These are phyloP conservation scores for Acrocalymma vagum DNA, from an alignment of 2,329 filamentous ascomycete species.

Conservation along the genomic window DNA sequence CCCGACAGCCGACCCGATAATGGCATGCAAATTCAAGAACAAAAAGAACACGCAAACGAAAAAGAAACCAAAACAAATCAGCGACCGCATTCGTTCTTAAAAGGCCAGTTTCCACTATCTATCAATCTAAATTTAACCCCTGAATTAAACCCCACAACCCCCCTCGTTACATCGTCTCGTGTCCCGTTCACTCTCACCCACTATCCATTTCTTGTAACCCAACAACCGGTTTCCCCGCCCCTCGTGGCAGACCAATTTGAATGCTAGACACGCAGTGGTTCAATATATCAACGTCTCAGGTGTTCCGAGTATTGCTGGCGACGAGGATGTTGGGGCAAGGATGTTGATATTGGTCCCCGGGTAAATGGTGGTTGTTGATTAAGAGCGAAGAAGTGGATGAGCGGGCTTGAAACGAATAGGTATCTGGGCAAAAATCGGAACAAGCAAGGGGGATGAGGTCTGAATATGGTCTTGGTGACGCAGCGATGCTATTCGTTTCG, in stretches of 20 bases:
- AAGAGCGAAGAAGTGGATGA: too few species aligned
- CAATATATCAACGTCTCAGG: too few species aligned
- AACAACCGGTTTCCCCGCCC: conserved; percentile 26
- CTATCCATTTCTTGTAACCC: conserved; percentile 19
- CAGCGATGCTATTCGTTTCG: too few species aligned
- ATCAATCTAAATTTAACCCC: conserved; percentile 25
- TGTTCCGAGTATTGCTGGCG: too few species aligned
- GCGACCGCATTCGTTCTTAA: conserved; percentile 16
- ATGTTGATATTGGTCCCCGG: too few species aligned
- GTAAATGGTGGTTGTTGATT: too few species aligned
- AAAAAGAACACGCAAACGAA: background rate
- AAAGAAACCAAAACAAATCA: background rate
- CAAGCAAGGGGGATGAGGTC: too few species aligned
- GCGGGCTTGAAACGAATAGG: too few species aligned
- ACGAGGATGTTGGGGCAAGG: too few species aligned
- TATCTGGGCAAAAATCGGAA: too few species aligned
- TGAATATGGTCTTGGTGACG: too few species aligned
- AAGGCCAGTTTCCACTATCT: conserved; percentile 14
- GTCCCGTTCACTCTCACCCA: conserved; percentile 17
- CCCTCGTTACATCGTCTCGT: conserved; percentile 5
- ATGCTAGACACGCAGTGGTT: too few species aligned
- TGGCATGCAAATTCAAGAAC: conserved; percentile 1
- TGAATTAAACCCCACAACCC: conserved; percentile 2
- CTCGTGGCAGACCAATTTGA: conserved; percentile 26
- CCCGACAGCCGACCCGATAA: background rate